Conservation (phyloP, 805 yeast species). For the Myxozyma neotropica region DNA sequence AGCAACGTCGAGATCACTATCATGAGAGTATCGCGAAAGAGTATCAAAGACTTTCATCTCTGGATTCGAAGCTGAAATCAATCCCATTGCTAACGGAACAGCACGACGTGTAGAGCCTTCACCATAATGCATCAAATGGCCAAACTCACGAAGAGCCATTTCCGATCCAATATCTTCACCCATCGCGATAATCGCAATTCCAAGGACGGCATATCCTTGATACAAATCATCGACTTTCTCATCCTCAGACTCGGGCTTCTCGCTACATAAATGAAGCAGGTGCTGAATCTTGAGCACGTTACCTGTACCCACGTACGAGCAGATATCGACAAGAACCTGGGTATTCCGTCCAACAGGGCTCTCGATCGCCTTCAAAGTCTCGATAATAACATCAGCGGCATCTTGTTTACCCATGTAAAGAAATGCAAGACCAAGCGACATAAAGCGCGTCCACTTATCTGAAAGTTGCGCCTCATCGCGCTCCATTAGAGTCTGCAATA, state of each 20-base stretch:
- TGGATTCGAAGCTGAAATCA: slow-evolving; percentile 89
- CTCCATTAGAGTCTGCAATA: slow-evolving; percentile 86
- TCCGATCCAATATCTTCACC: slow-evolving; percentile 98
- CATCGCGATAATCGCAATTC: slow-evolving; percentile 91
- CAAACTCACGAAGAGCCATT: slow-evolving; percentile 95
- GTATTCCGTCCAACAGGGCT: slow-evolving; percentile 90
- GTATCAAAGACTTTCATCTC: slow-evolving; percentile 97
- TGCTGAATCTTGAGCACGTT: slow-evolving; percentile 93
- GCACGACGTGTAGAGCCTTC: slow-evolving; percentile 86
- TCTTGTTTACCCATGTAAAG: slow-evolving; percentile 91
- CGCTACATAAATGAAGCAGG: slow-evolving; percentile 74
- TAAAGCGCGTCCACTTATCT: slow-evolving; percentile 83
- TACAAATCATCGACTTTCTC: slow-evolving; percentile 56
- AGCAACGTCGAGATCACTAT: slow-evolving; percentile 90
- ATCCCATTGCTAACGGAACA: slow-evolving; percentile 98
- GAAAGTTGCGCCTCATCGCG: slow-evolving; percentile 75
- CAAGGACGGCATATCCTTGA: slow-evolving; percentile 90
- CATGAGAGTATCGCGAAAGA: slow-evolving; percentile 93
- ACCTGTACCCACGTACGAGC: slow-evolving; percentile 98
- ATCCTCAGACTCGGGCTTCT: slow-evolving; percentile 46
- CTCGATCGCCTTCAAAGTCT: slow-evolving; percentile 90
- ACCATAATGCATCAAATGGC: slow-evolving; percentile 97
- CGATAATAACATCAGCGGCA: slow-evolving; percentile 84
- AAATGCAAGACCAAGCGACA: slow-evolving; percentile 89
- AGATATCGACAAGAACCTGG: slow-evolving; percentile 84